Evolutionary conservation across 148 eudicot genomes (phyloP), one percentile per base, ranked within the genome.

Genomic region (Chenopodium formosanum): DNA sequence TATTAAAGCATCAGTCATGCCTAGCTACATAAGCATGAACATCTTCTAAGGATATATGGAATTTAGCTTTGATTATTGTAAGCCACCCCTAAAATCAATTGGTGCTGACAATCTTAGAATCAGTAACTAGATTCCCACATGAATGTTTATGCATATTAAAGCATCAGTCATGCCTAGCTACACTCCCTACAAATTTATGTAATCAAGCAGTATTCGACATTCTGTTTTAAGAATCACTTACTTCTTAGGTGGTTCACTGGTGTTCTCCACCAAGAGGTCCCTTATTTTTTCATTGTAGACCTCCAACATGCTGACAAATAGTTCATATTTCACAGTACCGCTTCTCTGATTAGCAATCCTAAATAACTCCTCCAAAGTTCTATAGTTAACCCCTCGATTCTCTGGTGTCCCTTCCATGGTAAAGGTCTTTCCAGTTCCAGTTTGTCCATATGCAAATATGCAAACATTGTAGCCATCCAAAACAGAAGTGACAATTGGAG

Each of bases 381-480:
- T 85, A 82, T 96, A 96, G 84, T 96, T 96, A 56, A 96, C 99
- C 56, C 99, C 99, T 79, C 99, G 91, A 85, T 89, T 90, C 78
- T 89, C 98, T 68, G 88, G 85, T 12, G 95, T 91, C 79, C 99
- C 99, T 90, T 96, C 99, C 98, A 96, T 96, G 0, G 99, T 96
- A 84, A 91, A 96, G 48, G 99, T 96, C 84, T 96, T 96, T 19
- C 99, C 99, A 0, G 99, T 96, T 75, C 99, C 99, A 68, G 99
- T 96, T 83, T 96, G 99, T 63, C 99, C 99, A 76, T 96, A 96
- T 22, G 99, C 99, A 86, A 96, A 96, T 71, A 96, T 96, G 83
- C 99, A 96, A 65, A 94, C 99, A 79, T 96, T 96, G 86, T 88
- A 96, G 76, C 94, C 96, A 87, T 92, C 95, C 81, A 94, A 86